Conservation (phyloP, 176 grass and related monocot species). For the Hsuehochloa calcarea region DNA sequence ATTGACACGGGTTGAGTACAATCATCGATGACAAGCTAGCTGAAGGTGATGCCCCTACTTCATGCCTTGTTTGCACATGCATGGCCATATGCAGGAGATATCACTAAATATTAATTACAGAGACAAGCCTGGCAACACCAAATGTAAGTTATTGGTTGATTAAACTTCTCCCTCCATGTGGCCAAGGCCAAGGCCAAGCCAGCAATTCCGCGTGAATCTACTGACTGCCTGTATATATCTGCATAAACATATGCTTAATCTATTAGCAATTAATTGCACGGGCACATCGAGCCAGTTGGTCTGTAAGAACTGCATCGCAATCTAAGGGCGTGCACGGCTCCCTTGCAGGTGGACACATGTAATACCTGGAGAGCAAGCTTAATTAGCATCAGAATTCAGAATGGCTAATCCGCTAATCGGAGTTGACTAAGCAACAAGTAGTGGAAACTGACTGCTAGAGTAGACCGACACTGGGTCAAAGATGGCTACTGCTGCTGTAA, state of each 20-base stretch:
- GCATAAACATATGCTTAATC: neutral
- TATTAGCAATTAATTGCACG: neutral
- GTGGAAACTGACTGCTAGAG: neutral
- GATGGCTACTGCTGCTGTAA: neutral
- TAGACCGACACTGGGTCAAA: neutral
- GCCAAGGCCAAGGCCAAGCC: neutral
- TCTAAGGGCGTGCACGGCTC: too few species aligned
- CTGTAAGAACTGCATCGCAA: neutral
- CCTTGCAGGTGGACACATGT: too few species aligned
- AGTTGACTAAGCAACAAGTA: neutral
- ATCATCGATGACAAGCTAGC: conserved; percentile 21
- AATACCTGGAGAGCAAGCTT: too few species aligned
- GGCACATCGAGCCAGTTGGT: neutral
- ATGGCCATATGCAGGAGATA: neutral
- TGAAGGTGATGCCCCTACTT: neutral
- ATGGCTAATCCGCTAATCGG: neutral
- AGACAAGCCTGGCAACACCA: neutral
- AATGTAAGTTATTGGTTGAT: neutral
- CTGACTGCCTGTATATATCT: neutral
- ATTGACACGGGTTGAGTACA: conserved; percentile 25
- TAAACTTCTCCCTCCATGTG: neutral
- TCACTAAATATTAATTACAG: neutral
- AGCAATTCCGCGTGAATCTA: neutral
- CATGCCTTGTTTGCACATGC: conserved; percentile 1
- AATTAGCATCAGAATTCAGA: neutral